Evolutionary conservation across 2,329 filamentous ascomycete genomes (phyloP), one percentile per base, ranked within the genome.

Genomic region (Botrytis tulipae): DNA sequence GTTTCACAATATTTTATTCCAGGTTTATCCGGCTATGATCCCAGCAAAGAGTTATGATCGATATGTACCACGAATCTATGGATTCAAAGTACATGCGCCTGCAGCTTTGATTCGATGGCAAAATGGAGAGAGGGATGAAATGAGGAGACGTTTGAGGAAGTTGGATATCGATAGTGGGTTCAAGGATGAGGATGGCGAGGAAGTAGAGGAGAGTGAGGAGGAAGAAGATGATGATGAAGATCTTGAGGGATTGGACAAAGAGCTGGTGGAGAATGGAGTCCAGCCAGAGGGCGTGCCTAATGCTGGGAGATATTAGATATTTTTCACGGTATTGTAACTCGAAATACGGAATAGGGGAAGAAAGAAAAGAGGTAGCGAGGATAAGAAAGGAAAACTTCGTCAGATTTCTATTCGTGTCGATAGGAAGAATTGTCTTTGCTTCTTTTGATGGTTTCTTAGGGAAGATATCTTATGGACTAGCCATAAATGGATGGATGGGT

Each of bases 1-100:
- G 4, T 99, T 99, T 87, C 95, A 98, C 87, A 98, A 98, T 84
- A 98, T 99, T 83, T 90, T 99, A 76, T 98, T 99, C 86, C 96
- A 99, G 83, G 96, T 99, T 72, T 98, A 98, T 82, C 95, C 96
- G 9, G 90, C 93, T 37, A 87, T 99, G 78, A 90, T 97, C 70
- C 96, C 96, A 4, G 86, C 90, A 77, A 99, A 98, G 87, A 94
- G 90, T 78, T 87, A 91, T 76, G 91, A 94, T 76, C 90, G 96
- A 77, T 98, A 98, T 83, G 89, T 95, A 73, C 96, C 96, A 37
- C 90, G 93, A 74, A 92, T 97, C 75, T 99, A 96, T 82, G 96
- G 96, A 48, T 99, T 99, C 87, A 94, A 93, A 80, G 94, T 99
- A 9, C 96, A 99, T 84, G 93, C 94, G 7, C 89, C 92, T 25